Percentiles rank a stretch among this genome's conserved stretches.
Conservation (phyloP, 164 flowering plant species). For the Chimonanthus praecox region DNA sequence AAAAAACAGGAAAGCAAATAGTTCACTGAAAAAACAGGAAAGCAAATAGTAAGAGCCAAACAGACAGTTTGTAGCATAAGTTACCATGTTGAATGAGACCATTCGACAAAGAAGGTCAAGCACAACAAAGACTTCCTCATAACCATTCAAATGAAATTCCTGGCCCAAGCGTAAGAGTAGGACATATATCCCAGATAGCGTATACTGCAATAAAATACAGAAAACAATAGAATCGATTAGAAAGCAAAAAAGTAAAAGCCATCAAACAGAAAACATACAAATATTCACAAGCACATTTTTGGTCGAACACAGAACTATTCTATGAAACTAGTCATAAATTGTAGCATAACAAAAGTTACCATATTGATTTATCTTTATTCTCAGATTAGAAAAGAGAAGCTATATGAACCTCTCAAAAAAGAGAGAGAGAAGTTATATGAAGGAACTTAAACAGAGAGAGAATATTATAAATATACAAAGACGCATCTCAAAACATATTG, state of each 20-base stretch:
- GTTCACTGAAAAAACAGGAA: constrained; percentile 2
- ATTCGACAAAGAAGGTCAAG: constrained; percentile 70
- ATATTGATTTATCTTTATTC: no score
- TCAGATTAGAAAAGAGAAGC: no score
- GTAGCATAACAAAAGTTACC: no score
- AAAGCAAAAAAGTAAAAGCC: neutral
- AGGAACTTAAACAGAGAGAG: no score
- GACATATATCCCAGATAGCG: constrained; percentile 64
- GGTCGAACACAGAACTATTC: neutral
- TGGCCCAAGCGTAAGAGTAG: constrained; percentile 69
- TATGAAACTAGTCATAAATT: neutral
- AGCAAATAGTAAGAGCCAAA: neutral
- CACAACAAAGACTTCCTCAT: constrained; percentile 45
- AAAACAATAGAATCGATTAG: constrained; percentile 9
- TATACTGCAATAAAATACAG: constrained; percentile 36
- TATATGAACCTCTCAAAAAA: no score
- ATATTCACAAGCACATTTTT: neutral
- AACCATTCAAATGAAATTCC: constrained; percentile 28
- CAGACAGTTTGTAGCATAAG: constrained; percentile 5
- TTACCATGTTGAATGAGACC: constrained; percentile 69
- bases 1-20: neutral
- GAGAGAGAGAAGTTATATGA: no score
- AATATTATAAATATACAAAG: no score
- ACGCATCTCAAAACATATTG: no score
- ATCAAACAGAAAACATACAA: neutral